A percentile compares a stretch with the other conserved stretches of the same genome.
phyloP scores from a whole-genome alignment of 345 rosid species.

The Psidium guajava region DNA sequence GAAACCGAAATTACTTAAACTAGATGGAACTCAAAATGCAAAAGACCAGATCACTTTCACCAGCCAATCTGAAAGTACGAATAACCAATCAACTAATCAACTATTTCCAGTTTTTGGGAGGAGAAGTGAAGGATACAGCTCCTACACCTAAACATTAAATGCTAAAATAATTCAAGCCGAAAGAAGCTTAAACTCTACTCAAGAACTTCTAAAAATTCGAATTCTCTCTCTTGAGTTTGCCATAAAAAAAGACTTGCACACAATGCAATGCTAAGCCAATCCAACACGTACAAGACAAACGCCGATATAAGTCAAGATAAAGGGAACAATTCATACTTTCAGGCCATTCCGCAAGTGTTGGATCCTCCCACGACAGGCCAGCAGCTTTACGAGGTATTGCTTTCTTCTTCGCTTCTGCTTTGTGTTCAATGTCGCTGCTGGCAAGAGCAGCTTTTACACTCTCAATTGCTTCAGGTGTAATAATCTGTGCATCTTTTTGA shows the following conservation, averaged over 20 bases:
- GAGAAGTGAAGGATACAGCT: neutral
- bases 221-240: too few species aligned
- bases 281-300: neutral
- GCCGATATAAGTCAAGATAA: neutral
- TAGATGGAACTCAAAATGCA: neutral
- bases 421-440: constrained; percentile 82
- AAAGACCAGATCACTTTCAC: neutral
- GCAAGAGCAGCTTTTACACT: constrained; percentile 95
- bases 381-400: constrained; percentile 97
- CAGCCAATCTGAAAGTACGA: neutral
- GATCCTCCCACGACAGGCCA: constrained; percentile 95
- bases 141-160: neutral
- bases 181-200: neutral
- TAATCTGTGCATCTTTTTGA: constrained; percentile 87
- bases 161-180: neutral
- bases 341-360: constrained; percentile 95
- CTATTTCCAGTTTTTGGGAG: neutral
- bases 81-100: neutral
- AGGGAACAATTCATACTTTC: constrained; percentile 47
- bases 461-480: constrained; percentile 95
- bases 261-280: neutral
- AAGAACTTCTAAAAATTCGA: neutral
- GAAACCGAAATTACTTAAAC: neutral
- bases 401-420: constrained; percentile 84
- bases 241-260: neutral